Conservation (phyloP, 306 rosid genomes). For the Gastrolobium bilobum region DNA sequence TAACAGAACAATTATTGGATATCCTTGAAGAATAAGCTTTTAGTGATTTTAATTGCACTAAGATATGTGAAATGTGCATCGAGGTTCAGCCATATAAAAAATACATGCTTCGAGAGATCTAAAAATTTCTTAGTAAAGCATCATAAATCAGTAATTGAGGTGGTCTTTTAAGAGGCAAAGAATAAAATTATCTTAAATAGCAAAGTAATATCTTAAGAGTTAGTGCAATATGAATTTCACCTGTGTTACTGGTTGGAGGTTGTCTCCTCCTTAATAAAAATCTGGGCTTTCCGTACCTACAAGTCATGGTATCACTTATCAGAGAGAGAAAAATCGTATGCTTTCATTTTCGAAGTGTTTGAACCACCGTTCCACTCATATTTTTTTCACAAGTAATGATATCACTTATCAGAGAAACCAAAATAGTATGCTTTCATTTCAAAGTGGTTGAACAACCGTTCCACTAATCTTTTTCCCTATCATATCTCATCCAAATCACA, state of each 20-base stretch:
- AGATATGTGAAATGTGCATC: conserved; percentile 6
- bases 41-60: not conserved
- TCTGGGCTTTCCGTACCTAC: conserved; percentile 59
- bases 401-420: not conserved
- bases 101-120: not conserved
- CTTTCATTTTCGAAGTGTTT: no score
- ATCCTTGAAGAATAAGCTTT: not conserved
- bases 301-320: not conserved
- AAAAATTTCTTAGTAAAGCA: not conserved
- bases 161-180: not conserved
- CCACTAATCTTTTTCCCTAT: no score
- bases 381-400: no score
- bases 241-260: conserved; percentile 40
- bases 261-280: conserved; percentile 47
- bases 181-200: conserved; percentile 11
- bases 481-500: no score
- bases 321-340: no score
- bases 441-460: not conserved
- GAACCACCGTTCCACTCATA: no score
- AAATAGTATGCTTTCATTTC: not conserved
- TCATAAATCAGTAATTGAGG: not conserved
- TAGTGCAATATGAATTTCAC: not conserved
- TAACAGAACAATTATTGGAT: no score
- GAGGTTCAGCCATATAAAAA: not conserved
- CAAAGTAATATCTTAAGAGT: not conserved